Percentiles rank a stretch among this genome's conserved stretches.
Evolutionary conservation across 805 yeast species (phyloP).

Genomic region (Sugiyamaella smithiae): DNA sequence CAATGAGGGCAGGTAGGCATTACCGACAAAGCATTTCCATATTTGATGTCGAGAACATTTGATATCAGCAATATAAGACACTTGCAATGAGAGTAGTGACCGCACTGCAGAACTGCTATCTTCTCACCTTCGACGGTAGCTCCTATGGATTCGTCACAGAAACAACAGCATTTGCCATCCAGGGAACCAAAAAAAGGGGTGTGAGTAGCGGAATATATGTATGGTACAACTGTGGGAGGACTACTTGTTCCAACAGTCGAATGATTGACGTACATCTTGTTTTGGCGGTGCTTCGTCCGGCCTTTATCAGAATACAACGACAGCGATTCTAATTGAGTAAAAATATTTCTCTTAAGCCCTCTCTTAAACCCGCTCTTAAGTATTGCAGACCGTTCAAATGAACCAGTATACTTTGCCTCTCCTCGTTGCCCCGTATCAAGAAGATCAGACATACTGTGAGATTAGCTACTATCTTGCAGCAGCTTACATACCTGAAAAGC

Average conservation of each 20-base stretch:
- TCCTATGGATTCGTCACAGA: conserved; percentile 25
- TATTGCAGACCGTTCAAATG: too few relatives aligned
- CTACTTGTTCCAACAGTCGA: background rate
- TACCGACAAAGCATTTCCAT: conserved; percentile 5
- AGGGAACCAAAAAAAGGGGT: conserved; percentile 9
- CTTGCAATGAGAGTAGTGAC: conserved; percentile 22
- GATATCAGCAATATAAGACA: conserved; percentile 16
- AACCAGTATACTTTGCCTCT: background rate
- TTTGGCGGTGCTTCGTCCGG: background rate
- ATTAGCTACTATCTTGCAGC: background rate
- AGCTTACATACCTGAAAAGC: background rate
- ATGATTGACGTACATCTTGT: background rate
- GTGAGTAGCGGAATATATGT: conserved; percentile 4
- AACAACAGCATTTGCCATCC: conserved; percentile 19
- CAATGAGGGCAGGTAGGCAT: conserved; percentile 23
- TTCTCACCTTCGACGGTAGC: conserved; percentile 19
- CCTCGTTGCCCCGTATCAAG: background rate
- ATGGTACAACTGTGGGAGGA: conserved; percentile 14
- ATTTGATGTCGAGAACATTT: conserved; percentile 8
- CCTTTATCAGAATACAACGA: background rate
- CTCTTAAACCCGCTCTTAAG: too few relatives aligned
- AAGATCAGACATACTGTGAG: conserved; percentile 9
- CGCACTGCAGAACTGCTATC: conserved; percentile 18
- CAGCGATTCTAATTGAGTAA: too few relatives aligned
- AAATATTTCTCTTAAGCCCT: too few relatives aligned